These are phyloP conservation scores for Saccharum officinarum DNA, from an alignment of 176 grass and related monocot genomes.

Conservation along the genomic window DNA sequence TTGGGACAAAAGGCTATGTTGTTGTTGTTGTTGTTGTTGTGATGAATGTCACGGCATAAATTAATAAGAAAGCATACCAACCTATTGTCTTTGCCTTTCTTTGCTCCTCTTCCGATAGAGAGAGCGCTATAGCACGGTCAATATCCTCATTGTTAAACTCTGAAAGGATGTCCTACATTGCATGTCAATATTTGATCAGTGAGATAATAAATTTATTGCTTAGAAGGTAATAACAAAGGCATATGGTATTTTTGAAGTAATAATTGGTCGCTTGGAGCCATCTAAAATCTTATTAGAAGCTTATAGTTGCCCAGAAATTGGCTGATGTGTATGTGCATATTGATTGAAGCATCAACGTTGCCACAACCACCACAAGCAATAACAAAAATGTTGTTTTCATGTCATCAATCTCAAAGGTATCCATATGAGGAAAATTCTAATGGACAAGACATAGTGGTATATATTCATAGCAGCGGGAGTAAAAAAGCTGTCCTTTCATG, in stretches of 20 bases:
- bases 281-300: background rate
- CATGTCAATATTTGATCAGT: conserved; percentile 39
- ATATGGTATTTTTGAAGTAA: conserved; percentile 14
- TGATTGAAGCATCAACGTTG: background rate
- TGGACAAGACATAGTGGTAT: background rate
- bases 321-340: background rate
- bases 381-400: background rate
- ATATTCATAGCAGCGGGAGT: background rate
- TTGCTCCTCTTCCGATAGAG: conserved; percentile 82
- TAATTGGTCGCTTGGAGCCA: background rate
- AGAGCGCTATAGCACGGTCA: conserved; percentile 89
- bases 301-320: background rate
- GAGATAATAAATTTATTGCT: background rate
- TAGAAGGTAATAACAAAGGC: conserved; percentile 4
- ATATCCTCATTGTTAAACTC: conserved; percentile 91
- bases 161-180: conserved; percentile 52
- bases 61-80: conserved; percentile 43
- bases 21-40: no score
- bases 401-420: background rate
- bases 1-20: no score
- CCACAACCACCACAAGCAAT: background rate
- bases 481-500: conserved; percentile 14
- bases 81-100: conserved; percentile 62
- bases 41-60: background rate
- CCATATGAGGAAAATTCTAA: background rate